phyloP scores from a whole-genome alignment of 805 yeast species.

The Starmera pachycereana region DNA sequence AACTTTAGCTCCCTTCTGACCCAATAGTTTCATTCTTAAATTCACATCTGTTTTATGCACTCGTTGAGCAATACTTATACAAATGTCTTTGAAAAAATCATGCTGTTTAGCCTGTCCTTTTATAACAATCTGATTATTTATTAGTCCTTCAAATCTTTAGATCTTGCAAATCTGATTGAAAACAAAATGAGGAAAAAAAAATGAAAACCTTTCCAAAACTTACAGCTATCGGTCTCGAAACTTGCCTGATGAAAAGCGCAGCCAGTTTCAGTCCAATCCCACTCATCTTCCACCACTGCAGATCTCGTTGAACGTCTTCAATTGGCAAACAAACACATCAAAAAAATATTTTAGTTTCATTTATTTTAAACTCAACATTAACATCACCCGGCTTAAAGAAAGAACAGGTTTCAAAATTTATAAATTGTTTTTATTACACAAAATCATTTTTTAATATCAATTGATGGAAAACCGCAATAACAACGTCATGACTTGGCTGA shows the following conservation, averaged over 20 bases:
- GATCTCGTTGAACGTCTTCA: no score
- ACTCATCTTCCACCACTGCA: conserved; percentile 39
- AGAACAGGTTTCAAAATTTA: no score
- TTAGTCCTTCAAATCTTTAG: background rate
- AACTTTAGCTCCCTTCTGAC: conserved; percentile 32
- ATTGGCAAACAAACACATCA: no score
- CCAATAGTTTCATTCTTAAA: conserved; percentile 43
- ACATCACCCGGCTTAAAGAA: no score
- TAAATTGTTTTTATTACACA: no score
- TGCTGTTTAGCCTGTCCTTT: conserved; percentile 71
- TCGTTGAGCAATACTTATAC: conserved; percentile 64
- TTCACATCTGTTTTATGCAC: conserved; percentile 56
- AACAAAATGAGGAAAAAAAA: background rate
- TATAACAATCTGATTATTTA: conserved; percentile 35
- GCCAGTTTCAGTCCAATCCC: conserved; percentile 67
- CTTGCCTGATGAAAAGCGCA: conserved; percentile 58
- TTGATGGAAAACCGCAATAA: no score
- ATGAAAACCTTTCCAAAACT: conserved; percentile 6
- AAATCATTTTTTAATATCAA: no score
- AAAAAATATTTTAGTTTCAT: no score
- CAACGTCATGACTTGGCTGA: no score
- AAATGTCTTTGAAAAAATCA: conserved; percentile 46
- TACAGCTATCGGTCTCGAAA: conserved; percentile 71
- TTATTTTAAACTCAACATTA: no score
- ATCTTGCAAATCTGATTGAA: background rate